A percentile compares a stretch with the other conserved stretches of the same genome.
phyloP scores from a whole-genome alignment of 768 basidiomycete genomes.

The Dictyophora rubrovolvata region DNA sequence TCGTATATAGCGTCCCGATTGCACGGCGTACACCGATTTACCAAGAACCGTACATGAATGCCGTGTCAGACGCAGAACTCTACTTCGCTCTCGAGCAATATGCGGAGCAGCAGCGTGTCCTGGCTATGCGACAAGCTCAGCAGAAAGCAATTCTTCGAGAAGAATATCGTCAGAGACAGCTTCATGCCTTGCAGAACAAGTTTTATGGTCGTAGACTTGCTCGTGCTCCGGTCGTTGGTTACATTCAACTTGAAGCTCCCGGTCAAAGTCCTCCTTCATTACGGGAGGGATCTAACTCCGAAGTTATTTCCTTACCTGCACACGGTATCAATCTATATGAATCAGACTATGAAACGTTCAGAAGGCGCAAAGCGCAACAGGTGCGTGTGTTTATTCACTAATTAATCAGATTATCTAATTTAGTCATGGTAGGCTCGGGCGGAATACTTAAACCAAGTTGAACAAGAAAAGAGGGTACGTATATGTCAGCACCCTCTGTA shows the following conservation, averaged over 20 bases:
- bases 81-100: not conserved
- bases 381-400: not conserved
- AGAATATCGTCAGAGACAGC: not conserved
- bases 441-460: not conserved
- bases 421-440: not conserved
- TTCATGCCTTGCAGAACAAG: not conserved
- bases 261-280: not conserved
- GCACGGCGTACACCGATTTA: not conserved
- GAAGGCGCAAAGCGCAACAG: not conserved
- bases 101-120: not conserved
- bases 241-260: not conserved
- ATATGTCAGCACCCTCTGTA: not conserved
- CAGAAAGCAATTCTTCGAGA: not conserved
- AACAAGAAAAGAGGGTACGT: not conserved
- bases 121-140: not conserved
- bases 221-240: not conserved
- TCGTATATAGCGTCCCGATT: not conserved
- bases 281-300: not conserved
- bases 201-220: not conserved
- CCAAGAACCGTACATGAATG: not conserved
- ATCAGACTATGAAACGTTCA: not conserved
- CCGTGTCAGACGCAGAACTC: not conserved
- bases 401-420: not conserved
- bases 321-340: too few species aligned
- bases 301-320: not conserved